Evolutionary conservation across 2,329 filamentous ascomycete species (phyloP), one percentile per base, ranked within the genome.

Genomic region (Penicillium sp.): DNA sequence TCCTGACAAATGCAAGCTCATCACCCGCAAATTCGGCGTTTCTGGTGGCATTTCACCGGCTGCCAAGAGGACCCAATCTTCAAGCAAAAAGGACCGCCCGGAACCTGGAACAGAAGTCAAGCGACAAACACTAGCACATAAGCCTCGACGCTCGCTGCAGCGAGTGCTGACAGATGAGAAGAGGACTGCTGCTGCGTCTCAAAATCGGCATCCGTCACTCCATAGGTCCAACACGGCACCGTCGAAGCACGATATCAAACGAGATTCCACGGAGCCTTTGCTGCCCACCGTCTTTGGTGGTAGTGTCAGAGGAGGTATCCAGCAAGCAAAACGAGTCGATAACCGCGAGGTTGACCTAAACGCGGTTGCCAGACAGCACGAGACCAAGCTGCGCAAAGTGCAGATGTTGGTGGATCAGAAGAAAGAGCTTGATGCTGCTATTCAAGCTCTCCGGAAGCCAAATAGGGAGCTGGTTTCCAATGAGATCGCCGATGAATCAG

Each of bases 311-410:
- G 73, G 73, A 18, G 73, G 74, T 2, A 73, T 78, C 18, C 73
- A 76, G 46, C 74, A 76, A 50, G 66, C 74, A 2, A 72, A 73
- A 38, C 72, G 75, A 11, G 71, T 70, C 24, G 73, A 75, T 43
- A 76, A 78, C 55, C 74, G 77, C 22, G 76, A 79, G 60, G 70
- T 79, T 39, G 77, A 79, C 56, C 68, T 79, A 9, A 70, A 72
- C 43, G 73, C 74, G 2, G 70, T 72, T 48, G 70, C 74, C 8
- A 72, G 73, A 46, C 70, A 72, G 46, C 73, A 74, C 45, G 74
- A 79, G 54, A 65, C 69, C 9, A 79, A 78, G 54, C 55, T 76
- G 36, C 73, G 70, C 56, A 76, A 75, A 56, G 73, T 76, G 49
- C 72, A 76, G 50, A 67, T 72, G 53, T 61, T 76, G 11, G 64